Evolutionary conservation across 352 stramenopile genomes (phyloP).

Genomic region (Globisporangium yorkense): DNA sequence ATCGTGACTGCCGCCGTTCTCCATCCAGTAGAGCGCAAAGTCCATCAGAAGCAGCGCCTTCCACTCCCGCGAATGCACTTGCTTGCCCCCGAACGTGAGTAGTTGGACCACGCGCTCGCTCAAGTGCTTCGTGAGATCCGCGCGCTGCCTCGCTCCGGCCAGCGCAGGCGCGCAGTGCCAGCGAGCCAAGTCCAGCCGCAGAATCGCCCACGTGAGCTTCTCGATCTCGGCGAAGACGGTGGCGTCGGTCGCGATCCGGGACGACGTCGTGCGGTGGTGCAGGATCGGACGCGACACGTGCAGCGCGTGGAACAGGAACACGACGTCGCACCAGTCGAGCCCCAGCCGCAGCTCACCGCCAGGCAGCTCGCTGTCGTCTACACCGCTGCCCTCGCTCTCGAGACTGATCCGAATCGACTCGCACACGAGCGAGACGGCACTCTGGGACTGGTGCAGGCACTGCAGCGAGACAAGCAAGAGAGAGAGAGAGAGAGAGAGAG

Average conservation of each 20-base stretch:
- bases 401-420: conserved; percentile 36
- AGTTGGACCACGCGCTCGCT: conserved; percentile 30
- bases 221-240: conserved; percentile 41
- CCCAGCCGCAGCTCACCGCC: conserved; percentile 6
- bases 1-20: conserved; percentile 11
- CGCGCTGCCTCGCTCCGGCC: not conserved
- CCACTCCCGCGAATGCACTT: conserved; percentile 63
- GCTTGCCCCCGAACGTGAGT: conserved; percentile 59
- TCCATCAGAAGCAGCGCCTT: conserved; percentile 77
- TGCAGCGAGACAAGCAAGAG: conserved; percentile 8
- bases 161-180: not conserved
- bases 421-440: conserved; percentile 37
- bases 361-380: conserved; percentile 8
- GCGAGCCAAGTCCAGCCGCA: conserved; percentile 7
- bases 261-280: conserved; percentile 53
- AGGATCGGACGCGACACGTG: conserved; percentile 77
- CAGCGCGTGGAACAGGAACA: conserved; percentile 66
- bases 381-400: conserved; percentile 3
- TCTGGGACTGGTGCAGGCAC: conserved; percentile 54
- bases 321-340: conserved; percentile 51
- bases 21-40: conserved; percentile 57
- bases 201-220: conserved; percentile 26
- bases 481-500: not conserved
- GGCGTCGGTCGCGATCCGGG: conserved; percentile 43
- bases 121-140: conserved; percentile 21